Evolutionary conservation across 169 alveolate species (phyloP).

Genomic region (Blepharisma undulans): DNA sequence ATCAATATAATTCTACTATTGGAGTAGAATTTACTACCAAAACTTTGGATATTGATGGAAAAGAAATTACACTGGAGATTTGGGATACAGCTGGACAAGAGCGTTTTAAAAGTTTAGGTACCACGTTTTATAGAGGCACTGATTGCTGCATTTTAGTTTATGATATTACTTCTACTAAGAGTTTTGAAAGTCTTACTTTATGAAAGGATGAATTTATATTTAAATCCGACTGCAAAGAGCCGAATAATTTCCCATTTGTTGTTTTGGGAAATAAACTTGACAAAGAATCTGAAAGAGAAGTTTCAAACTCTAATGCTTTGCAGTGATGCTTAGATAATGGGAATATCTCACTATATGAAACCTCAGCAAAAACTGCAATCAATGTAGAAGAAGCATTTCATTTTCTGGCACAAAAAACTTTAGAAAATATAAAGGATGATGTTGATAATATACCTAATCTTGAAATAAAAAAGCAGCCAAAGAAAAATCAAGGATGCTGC

Average conservation of each 20-base stretch:
- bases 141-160: slow-evolving; percentile 98
- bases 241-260: slow-evolving; percentile 95
- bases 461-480: background rate
- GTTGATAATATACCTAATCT: slow-evolving; percentile 47
- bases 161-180: slow-evolving; percentile 91
- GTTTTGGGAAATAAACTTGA: slow-evolving; percentile 98
- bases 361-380: slow-evolving; percentile 95
- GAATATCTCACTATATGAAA: slow-evolving; percentile 93
- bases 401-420: slow-evolving; percentile 88
- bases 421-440: slow-evolving; percentile 84
- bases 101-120: slow-evolving; percentile 97
- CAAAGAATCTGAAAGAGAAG: slow-evolving; percentile 90
- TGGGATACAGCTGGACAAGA: slow-evolving; percentile 99
- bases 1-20: slow-evolving; percentile 97
- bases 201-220: slow-evolving; percentile 97
- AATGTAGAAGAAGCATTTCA: slow-evolving; percentile 95
- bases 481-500: background rate
- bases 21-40: slow-evolving; percentile 99
- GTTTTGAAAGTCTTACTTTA: slow-evolving; percentile 93
- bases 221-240: slow-evolving; percentile 94
- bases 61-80: slow-evolving; percentile 94
- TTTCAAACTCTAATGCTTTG: slow-evolving; percentile 88
- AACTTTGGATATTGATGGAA: slow-evolving; percentile 95
- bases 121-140: slow-evolving; percentile 99
- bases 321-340: slow-evolving; percentile 93